Percentiles rank a stretch among this genome's conserved stretches.
These are phyloP conservation scores for Phytophthora citrophthora DNA, from an alignment of 352 stramenopile species.

Conservation along the genomic window DNA sequence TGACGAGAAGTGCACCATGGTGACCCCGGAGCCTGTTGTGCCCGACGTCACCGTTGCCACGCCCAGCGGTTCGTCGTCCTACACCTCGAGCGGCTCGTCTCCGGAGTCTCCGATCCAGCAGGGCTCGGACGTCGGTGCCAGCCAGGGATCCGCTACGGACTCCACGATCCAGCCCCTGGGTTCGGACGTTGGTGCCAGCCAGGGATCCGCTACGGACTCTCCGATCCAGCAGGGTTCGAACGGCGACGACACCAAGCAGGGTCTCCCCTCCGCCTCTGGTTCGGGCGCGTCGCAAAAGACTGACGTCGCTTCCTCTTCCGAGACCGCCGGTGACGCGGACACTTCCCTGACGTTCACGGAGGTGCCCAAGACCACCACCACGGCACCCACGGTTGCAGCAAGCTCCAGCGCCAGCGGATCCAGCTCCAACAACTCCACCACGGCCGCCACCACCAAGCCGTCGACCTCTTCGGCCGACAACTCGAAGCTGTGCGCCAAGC, in stretches of 20 bases:
- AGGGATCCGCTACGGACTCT: background rate
- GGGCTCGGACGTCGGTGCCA: background rate
- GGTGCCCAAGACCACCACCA: constrained; percentile 1
- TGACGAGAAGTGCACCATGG: constrained; percentile 5
- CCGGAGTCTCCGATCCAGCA: background rate
- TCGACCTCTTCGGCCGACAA: constrained; percentile 4
- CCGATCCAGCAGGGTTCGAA: background rate
- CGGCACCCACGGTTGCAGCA: background rate
- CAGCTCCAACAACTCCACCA: constrained; percentile 12
- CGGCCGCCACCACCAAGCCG: constrained; percentile 10
- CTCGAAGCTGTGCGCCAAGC: constrained; percentile 50
- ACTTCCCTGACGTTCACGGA: background rate
- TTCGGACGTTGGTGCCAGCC: background rate
- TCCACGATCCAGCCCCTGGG: background rate
- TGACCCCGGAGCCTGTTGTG: constrained; percentile 2
- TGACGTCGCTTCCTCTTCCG: constrained; percentile 4
- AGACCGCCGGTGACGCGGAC: constrained; percentile 9
- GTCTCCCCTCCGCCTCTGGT: background rate
- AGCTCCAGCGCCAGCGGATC: constrained; percentile 14
- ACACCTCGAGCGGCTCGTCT: background rate
- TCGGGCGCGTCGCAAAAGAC: constrained; percentile 9
- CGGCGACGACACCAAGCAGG: constrained; percentile 10
- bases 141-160: background rate
- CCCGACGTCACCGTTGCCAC: background rate
- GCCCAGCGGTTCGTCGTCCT: background rate